These are phyloP conservation scores for Singerocomus rubriflavus DNA, from an alignment of 1,284 basidiomycete genomes.

Conservation along the genomic window DNA sequence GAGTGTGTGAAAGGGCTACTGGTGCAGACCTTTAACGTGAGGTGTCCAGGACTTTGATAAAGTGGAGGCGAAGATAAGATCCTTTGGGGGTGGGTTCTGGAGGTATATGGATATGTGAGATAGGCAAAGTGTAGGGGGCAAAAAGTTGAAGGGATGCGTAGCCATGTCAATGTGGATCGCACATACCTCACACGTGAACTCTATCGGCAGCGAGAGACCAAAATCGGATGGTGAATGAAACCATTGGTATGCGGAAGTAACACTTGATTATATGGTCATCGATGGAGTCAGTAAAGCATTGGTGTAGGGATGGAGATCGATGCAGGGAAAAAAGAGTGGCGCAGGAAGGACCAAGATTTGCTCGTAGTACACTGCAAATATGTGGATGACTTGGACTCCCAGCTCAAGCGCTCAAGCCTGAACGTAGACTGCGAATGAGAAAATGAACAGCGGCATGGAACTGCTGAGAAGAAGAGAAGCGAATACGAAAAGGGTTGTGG, in stretches of 20 bases:
- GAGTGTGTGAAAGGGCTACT: not conserved
- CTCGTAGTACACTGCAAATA: not conserved
- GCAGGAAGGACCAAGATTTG: not conserved
- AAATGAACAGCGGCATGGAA: not conserved
- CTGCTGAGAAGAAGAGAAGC: not conserved
- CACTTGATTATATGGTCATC: constrained; percentile 1
- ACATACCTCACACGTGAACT: constrained; percentile 1
- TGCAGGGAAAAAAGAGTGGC: not conserved
- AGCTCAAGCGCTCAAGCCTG: not conserved
- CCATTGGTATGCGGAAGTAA: not conserved
- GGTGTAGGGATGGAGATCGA: not conserved
- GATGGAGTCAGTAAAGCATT: not conserved
- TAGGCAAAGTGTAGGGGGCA: not conserved
- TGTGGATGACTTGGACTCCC: not conserved
- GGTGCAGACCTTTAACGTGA: not conserved
- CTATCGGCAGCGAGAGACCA: not conserved
- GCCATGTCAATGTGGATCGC: not conserved
- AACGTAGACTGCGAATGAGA: constrained; percentile 1
- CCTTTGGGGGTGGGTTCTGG: not conserved
- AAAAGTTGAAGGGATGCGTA: not conserved
- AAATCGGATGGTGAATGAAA: constrained; percentile 2
- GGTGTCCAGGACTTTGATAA: not conserved
- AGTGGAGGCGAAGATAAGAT: not conserved
- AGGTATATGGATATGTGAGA: not conserved
- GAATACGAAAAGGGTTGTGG: not conserved